Evolutionary conservation across 768 basidiomycete species (phyloP), one percentile per base, ranked within the genome.

Genomic region (Clitopilus passeckerianus): DNA sequence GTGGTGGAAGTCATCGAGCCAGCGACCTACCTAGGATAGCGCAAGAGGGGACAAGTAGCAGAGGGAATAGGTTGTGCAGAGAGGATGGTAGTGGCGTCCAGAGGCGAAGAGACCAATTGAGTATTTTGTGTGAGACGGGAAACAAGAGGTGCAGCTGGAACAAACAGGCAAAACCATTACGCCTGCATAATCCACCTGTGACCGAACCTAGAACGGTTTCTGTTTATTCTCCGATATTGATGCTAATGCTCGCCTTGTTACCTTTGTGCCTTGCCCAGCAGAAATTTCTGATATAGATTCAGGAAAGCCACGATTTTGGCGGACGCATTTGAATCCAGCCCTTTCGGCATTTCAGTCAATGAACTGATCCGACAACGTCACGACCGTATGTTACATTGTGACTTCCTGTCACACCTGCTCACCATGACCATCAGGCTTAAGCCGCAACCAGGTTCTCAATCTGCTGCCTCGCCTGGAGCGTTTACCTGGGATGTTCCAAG

Each of bases 401-500:
- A 58, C 54, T 23, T 2, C 8, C 16, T 50, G 57, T 54, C 43
- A 61, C 54, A 55, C 23, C 33, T 34, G 12, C 35, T 43, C n/a
- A 18, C 64, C 27, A 79, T 81, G 77, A 74, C 75, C 53, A 70
- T 80, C 56, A 80, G 77, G 65, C 74, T 81, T 60, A 80, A 77
- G 68, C 73, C 75, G 24, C 65, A 70, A 61, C 78, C 68, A 56
- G 65, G 63, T 65, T 78, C 74, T 63, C 75, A 57, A 1, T 56
- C 63, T 46, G 50, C 57, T 50, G 20, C 53, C 30, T 46, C 75
- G 16, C 73, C 83, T 16, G 70, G 82, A 1, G 81, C 88, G 0
- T 89, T 91, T 67, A 80, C 85, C 16, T 91, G 89, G 84, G 81
- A 85, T 41, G 72, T 72, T 1, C 67, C 79, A 1, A 67, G 72